Conservation (phyloP, 208 protist species). For the Crithidia bombi region DNA sequence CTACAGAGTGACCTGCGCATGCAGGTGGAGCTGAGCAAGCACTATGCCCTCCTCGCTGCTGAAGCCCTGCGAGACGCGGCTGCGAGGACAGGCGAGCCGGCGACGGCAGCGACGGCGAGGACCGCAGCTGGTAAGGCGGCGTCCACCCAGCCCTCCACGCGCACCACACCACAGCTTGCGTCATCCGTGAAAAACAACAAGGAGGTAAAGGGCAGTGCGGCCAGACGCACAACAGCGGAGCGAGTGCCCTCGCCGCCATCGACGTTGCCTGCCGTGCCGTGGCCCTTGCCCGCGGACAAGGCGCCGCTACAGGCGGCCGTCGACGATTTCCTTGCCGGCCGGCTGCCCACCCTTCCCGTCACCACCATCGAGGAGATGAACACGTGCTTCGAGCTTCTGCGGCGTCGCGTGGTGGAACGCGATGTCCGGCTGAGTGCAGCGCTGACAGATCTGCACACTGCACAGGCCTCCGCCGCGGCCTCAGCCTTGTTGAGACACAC, state of each 20-base stretch:
- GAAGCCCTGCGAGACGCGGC: neutral
- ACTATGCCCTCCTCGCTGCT: neutral
- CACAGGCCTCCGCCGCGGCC: conserved; percentile 22
- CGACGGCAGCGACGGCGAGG: neutral
- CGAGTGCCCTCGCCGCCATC: neutral
- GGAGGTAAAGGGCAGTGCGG: too few relatives aligned
- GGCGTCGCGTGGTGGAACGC: conserved; percentile 39
- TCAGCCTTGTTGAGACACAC: neutral
- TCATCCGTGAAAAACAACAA: too few relatives aligned
- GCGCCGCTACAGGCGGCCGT: conserved; percentile 53
- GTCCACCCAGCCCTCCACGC: neutral
- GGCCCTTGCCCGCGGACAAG: neutral
- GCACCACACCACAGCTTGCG: too few relatives aligned
- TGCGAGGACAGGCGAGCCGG: neutral
- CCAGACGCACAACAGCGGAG: too few relatives aligned
- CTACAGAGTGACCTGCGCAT: conserved; percentile 92
- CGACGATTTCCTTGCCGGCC: conserved; percentile 66
- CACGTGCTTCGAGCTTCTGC: conserved; percentile 82
- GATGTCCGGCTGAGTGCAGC: conserved; percentile 35
- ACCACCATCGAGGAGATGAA: conserved; percentile 82
- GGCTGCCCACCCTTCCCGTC: conserved; percentile 65
- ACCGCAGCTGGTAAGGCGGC: neutral
- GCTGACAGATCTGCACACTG: conserved; percentile 34
- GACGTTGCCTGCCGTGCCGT: neutral
- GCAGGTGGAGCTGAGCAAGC: conserved; percentile 80